Evolutionary conservation across 2,329 filamentous ascomycete genomes (phyloP), one percentile per base, ranked within the genome.

Genomic region (Pseudocercospora macadamiae): DNA sequence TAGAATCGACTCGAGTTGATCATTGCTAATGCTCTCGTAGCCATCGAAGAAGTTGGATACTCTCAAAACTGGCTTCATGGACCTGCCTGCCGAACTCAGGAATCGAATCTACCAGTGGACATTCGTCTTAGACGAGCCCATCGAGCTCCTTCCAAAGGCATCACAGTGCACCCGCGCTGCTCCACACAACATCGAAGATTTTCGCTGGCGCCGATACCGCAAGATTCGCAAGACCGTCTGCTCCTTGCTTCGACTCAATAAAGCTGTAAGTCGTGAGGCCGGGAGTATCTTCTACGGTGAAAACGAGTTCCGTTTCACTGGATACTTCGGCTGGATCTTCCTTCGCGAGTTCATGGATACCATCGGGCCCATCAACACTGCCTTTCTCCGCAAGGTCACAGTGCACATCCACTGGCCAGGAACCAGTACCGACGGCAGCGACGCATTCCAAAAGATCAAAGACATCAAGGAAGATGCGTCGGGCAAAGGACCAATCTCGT

Each of bases 211-310:
- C 3, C 16, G 12, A 51, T 36, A 18, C 8, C 23, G 14, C 7
- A 45, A 23, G 23, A 19, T 54, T 8, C 19, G 36, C 4, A 56
- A 54, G 34, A 70, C 70, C 21, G 71, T 77, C 56, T 64, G 75
- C 65, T 23, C 63, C 8, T 45, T 64, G 6, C 54, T 65, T 9
- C 60, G 60, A 18, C 5, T 57, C 14, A 53, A 26, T 30, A n/a
- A n/a, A n/a, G n/a, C n/a, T n/a, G n/a, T n/a, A n/a, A n/a, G n/a
- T n/a, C n/a, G n/a, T n/a, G 78, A 80, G 71, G 75, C 74, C 0
- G 60, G 65, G 0, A 66, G 71, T 19, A 70, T 82, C 4, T 73
- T 82, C 18, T 83, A 82, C 64, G 72, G 73, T 6, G 65, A 67
- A 9, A 78, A 80, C 67, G 73, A 74, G 26, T 83, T 82, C 73